Evolutionary conservation across 257 asterid genomes (phyloP).

Genomic region (Nicotiana paniculata): DNA sequence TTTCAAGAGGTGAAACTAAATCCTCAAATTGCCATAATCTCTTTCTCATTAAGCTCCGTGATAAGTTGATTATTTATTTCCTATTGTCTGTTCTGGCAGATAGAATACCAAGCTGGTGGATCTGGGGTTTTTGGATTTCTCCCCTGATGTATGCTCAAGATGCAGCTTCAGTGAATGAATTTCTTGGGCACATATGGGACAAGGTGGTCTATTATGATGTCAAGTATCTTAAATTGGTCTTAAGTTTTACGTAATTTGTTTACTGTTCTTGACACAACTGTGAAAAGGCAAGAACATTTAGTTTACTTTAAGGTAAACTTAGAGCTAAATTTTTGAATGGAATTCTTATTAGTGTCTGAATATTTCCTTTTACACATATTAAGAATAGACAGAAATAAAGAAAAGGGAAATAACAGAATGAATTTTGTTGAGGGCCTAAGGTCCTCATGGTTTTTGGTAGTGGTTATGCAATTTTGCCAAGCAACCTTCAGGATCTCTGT

Average conservation of each 20-base stretch:
- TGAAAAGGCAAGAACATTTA: background rate
- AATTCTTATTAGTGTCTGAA: background rate
- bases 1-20: constrained; percentile 71
- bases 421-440: background rate
- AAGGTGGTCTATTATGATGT: constrained; percentile 44
- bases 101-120: constrained; percentile 94
- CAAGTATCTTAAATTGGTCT: background rate
- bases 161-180: constrained; percentile 89
- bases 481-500: background rate
- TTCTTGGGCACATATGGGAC: constrained; percentile 88
- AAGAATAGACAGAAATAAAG: background rate
- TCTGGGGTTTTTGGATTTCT: constrained; percentile 95
- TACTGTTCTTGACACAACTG: background rate
- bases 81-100: constrained; percentile 38
- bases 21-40: background rate
- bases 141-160: constrained; percentile 92
- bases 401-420: background rate
- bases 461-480: background rate
- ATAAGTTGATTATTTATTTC: constrained; percentile 7
- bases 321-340: background rate
- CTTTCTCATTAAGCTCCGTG: background rate
- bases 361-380: background rate
- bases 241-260: background rate
- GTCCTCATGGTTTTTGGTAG: background rate
- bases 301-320: background rate